Evolutionary conservation across 2,329 filamentous ascomycete genomes (phyloP).

Genomic region (Talaromyces sp.): DNA sequence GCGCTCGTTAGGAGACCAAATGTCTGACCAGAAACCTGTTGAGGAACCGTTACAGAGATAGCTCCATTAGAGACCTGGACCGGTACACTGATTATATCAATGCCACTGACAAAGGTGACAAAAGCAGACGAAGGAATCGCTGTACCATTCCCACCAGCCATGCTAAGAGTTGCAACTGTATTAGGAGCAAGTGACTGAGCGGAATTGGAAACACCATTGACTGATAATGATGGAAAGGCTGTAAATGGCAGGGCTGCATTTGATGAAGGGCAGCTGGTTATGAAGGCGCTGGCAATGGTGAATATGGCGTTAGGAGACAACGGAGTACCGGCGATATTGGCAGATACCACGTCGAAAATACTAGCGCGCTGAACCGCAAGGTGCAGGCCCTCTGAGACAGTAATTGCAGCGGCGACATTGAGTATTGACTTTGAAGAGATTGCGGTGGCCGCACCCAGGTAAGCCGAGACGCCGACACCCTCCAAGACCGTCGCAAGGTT

Average conservation of each 20-base stretch:
- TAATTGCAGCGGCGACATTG: constrained; percentile 59
- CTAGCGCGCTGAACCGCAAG: constrained; percentile 58
- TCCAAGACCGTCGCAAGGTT: constrained; percentile 54
- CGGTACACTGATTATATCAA: constrained; percentile 23
- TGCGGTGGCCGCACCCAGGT: constrained; percentile 60
- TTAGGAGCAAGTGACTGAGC: constrained; percentile 11
- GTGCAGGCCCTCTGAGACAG: constrained; percentile 64
- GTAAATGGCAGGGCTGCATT: constrained; percentile 59
- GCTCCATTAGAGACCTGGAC: constrained; percentile 25
- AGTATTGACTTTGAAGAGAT: constrained; percentile 59
- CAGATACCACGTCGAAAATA: constrained; percentile 51
- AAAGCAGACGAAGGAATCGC: constrained; percentile 16
- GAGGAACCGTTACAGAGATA: constrained; percentile 17
- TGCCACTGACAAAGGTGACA: constrained; percentile 26
- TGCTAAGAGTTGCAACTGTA: background rate
- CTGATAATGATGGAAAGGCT: constrained; percentile 53
- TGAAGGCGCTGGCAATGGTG: constrained; percentile 63
- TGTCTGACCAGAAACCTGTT: constrained; percentile 24
- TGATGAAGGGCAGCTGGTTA: constrained; percentile 54
- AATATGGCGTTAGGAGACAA: constrained; percentile 59
- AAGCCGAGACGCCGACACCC: constrained; percentile 57
- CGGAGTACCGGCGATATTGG: constrained; percentile 60
- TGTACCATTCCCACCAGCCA: background rate
- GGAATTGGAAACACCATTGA: constrained; percentile 11
- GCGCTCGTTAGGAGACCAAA: constrained; percentile 29